A percentile compares a stretch with the other conserved stretches of the same genome.
Evolutionary conservation across 106 monocot genomes (phyloP).

Genomic region (Iris macrosiphon): DNA sequence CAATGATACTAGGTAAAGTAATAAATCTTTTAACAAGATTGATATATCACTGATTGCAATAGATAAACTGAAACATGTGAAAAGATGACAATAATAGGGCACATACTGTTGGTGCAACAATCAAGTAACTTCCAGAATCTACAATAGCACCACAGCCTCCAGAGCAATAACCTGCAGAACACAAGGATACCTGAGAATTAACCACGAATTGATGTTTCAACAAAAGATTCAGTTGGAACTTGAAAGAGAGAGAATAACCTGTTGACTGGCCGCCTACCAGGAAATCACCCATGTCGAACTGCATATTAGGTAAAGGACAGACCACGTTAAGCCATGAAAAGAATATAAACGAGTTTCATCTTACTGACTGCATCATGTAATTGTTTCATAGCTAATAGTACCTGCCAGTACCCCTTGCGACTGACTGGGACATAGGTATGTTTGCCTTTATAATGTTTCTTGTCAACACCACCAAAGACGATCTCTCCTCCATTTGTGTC

Average conservation of each 20-base stretch:
- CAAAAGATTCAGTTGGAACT: not conserved
- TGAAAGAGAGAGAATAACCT: slow-evolving; percentile 19
- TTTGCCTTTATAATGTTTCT: slow-evolving; percentile 59
- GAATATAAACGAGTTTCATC: not conserved
- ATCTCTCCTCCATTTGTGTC: slow-evolving; percentile 61
- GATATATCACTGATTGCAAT: too few relatives aligned
- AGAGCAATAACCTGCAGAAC: slow-evolving; percentile 18
- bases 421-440: slow-evolving; percentile 76
- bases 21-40: too few relatives aligned
- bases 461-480: slow-evolving; percentile 79
- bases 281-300: slow-evolving; percentile 94
- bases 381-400: slow-evolving; percentile 7
- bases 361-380: not conserved
- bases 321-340: not conserved
- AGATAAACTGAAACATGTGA: too few relatives aligned
- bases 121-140: slow-evolving; percentile 58
- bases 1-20: too few relatives aligned
- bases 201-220: not conserved
- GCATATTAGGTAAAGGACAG: not conserved
- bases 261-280: slow-evolving; percentile 47
- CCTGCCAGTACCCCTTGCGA: slow-evolving; percentile 83
- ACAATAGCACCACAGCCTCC: slow-evolving; percentile 16
- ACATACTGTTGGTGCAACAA: slow-evolving; percentile 55
- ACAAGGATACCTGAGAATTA: not conserved
- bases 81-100: too few relatives aligned